A percentile compares a stretch with the other conserved stretches of the same genome.
phyloP scores from a whole-genome alignment of 2,329 filamentous ascomycete species.

The Penicillium aurantiogriseum region DNA sequence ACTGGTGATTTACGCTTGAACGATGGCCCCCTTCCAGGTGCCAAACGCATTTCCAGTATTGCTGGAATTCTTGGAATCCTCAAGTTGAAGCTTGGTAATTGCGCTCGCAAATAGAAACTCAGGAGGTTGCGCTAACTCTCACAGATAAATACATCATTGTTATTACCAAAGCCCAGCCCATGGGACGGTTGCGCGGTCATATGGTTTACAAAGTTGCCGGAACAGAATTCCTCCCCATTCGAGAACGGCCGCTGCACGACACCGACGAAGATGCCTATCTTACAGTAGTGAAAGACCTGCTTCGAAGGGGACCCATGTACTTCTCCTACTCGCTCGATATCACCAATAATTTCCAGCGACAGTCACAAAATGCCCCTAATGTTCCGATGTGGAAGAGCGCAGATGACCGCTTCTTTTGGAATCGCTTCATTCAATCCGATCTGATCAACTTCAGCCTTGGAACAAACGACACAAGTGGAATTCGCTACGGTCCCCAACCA shows the following conservation, averaged over 20 bases:
- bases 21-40: slow-evolving; percentile 71
- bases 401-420: slow-evolving; percentile 99
- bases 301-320: slow-evolving; percentile 88
- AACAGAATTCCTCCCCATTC: slow-evolving; percentile 90
- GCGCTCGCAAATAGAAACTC: background rate
- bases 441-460: slow-evolving; percentile 82
- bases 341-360: slow-evolving; percentile 94
- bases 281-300: slow-evolving; percentile 72
- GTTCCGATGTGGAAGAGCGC: slow-evolving; percentile 84
- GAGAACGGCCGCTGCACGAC: slow-evolving; percentile 87
- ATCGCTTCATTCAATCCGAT: slow-evolving; percentile 86
- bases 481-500: slow-evolving; percentile 59
- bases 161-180: slow-evolving; percentile 88
- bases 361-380: slow-evolving; percentile 70
- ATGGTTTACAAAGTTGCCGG: slow-evolving; percentile 91
- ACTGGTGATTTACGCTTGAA: slow-evolving; percentile 85
- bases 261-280: slow-evolving; percentile 93
- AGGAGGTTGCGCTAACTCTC: slow-evolving; percentile 18
- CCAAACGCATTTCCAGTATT: slow-evolving; percentile 87
- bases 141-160: slow-evolving; percentile 92
- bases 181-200: slow-evolving; percentile 89
- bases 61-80: slow-evolving; percentile 93
- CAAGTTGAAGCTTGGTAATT: slow-evolving; percentile 82
- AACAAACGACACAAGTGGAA: slow-evolving; percentile 46
- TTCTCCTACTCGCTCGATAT: slow-evolving; percentile 97